phyloP scores from a whole-genome alignment of 225 moss, liverwort and hornwort genomes.

The Ulota crispa region DNA sequence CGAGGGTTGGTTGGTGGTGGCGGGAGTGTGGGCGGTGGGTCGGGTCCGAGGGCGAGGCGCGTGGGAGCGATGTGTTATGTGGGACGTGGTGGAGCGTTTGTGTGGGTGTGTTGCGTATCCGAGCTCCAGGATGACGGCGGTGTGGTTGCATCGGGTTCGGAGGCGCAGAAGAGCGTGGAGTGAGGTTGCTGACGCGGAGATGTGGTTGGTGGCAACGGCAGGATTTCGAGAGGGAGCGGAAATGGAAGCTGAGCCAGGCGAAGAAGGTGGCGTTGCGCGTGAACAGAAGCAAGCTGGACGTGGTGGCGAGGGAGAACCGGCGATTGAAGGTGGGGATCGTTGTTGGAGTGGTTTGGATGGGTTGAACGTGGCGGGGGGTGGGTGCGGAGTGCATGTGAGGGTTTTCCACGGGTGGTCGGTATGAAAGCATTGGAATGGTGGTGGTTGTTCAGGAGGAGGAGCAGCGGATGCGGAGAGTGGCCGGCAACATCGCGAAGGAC shows the following conservation, averaged over 20 bases:
- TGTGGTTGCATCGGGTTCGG: not conserved
- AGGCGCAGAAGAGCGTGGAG: not conserved
- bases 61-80: not conserved
- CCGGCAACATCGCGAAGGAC: conserved; percentile 90
- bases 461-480: conserved; percentile 87
- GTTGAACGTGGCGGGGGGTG: not conserved
- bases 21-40: not conserved
- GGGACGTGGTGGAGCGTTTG: not conserved
- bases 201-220: conserved; percentile 42
- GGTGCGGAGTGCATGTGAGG: not conserved
- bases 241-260: conserved; percentile 97
- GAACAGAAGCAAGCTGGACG: conserved; percentile 92
- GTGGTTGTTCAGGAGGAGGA: conserved; percentile 76
- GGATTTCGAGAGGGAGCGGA: conserved; percentile 99
- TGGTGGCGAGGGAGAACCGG: conserved; percentile 79
- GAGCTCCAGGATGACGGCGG: not conserved
- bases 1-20: not conserved
- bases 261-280: conserved; percentile 87
- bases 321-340: conserved; percentile 66
- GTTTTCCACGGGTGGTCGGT: not conserved
- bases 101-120: not conserved
- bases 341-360: not conserved
- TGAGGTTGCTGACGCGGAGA: not conserved
- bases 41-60: not conserved
- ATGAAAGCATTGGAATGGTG: conserved; percentile 17